Evolutionary conservation across 129 eudicot species (phyloP), one percentile per base, ranked within the genome.

Genomic region (Flaveria trinervia): DNA sequence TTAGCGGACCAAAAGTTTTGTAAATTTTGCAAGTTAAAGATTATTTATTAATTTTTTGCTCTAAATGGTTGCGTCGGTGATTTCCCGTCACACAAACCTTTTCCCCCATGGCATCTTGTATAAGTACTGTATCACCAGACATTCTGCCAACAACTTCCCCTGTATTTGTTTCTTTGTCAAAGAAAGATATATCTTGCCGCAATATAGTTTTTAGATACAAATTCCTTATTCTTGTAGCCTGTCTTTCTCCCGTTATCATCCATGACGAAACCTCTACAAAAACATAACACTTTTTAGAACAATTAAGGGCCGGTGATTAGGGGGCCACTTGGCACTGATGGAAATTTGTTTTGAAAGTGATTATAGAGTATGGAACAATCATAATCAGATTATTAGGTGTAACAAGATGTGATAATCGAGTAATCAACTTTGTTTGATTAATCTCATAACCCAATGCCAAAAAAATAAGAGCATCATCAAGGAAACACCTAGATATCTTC

Each of bases 101-200:
- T 84, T 89, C 97, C 5, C 97, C 97, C 89, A 89, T 89, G 18
- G 97, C 97, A 57, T 92, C 96, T 84, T 92, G 97, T 76, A 92
- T 87, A 57, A 89, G 90, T 72, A 92, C 90, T 5, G 96, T 92
- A 70, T 92, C 96, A 11, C 97, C 90, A 15, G 97, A 89, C 96
- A 91, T 91, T 77, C 94, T 83, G 15, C 90, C 97, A 44, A 91
- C 79, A 41, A 88, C 94, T 85, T 88, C 97, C 51, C 97, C 97
- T 6, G 97, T 91, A 65, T 83, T 88, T 11, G 91, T 79, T 85
- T 91, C 94, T 65, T 80, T 86, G 72, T 91, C 97, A 72, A 88
- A 91, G 88, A 91, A 91, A 49, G 87, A 70, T 28, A 91, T 85
- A 83, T 91, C 97, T 83, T 91, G 97, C 43, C 92, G 83, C 57